Percentiles rank a stretch among this genome's conserved stretches.
Conservation (phyloP, 139 green algal genomes). For the Auxenochlorella protothecoides region DNA sequence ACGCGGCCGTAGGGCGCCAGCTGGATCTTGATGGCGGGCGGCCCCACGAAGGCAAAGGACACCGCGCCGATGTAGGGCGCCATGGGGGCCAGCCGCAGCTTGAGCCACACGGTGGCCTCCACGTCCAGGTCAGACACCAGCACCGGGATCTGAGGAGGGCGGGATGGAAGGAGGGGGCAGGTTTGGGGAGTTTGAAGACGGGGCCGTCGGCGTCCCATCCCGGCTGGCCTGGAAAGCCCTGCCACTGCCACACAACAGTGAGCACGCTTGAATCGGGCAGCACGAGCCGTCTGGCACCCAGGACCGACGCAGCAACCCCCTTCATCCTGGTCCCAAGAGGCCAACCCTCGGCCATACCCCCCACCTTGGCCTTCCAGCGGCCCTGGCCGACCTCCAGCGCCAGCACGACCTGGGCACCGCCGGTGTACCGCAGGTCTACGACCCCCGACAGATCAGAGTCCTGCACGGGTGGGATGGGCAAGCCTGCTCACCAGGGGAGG, state of each 20-base stretch:
- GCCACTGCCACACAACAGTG: neutral
- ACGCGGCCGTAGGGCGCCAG: constrained; percentile 88
- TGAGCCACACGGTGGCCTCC: constrained; percentile 87
- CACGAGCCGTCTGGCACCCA: neutral
- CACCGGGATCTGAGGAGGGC: constrained; percentile 54
- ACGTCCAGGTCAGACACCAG: constrained; percentile 88
- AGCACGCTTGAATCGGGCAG: neutral
- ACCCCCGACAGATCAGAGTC: constrained; percentile 79
- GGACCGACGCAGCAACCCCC: too few species aligned
- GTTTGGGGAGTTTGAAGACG: neutral
- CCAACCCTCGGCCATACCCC: constrained; percentile 61
- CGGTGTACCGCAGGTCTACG: constrained; percentile 82
- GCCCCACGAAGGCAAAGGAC: constrained; percentile 78
- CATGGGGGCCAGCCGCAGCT: constrained; percentile 84
- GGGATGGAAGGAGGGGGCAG: neutral
- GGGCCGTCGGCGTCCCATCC: too few species aligned
- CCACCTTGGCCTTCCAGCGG: constrained; percentile 37
- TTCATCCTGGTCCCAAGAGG: neutral
- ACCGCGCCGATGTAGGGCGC: constrained; percentile 85
- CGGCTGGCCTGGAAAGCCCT: too few species aligned
- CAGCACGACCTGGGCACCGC: constrained; percentile 84
- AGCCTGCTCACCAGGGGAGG: neutral
- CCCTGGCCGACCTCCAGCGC: constrained; percentile 64
- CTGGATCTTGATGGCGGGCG: constrained; percentile 84
- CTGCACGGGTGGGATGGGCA: constrained; percentile 10